A percentile compares a stretch with the other conserved stretches of the same genome.
Conservation (phyloP, 2,329 filamentous ascomycete genomes). For the Colletotrichum siamense region DNA sequence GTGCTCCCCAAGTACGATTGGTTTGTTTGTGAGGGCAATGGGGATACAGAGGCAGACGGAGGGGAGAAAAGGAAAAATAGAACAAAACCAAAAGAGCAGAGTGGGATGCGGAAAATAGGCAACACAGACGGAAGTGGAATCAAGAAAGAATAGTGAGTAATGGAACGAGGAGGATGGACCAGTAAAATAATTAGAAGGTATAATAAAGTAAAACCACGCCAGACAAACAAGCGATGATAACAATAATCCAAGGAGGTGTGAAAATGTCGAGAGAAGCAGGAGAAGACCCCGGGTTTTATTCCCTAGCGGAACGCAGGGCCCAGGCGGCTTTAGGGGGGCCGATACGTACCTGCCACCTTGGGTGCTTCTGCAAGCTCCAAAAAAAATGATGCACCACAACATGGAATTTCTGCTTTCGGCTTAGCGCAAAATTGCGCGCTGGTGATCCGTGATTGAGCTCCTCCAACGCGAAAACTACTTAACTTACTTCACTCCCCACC, state of each 20-base stretch:
- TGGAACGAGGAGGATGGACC: neutral
- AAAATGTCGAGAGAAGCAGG: neutral
- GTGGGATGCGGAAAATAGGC: neutral
- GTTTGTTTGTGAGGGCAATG: neutral
- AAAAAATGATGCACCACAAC: slow-evolving; percentile 19
- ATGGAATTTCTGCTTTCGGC: slow-evolving; percentile 26
- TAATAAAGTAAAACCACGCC: neutral
- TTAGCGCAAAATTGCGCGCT: slow-evolving; percentile 33
- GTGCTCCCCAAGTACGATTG: neutral
- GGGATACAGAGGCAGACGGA: neutral
- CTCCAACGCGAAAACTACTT: slow-evolving; percentile 60
- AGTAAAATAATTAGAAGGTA: neutral
- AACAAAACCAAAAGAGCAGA: neutral
- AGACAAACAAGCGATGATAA: neutral
- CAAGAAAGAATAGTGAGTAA: neutral
- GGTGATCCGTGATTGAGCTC: slow-evolving; percentile 57
- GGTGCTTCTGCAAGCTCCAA: neutral
- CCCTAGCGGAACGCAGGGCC: neutral
- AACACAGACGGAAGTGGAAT: neutral
- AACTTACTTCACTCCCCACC: slow-evolving; percentile 54
- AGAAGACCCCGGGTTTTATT: neutral
- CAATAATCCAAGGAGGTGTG: neutral
- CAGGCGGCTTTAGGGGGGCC: neutral
- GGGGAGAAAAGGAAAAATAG: too few relatives aligned
- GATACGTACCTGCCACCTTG: slow-evolving; percentile 4